Evolutionary conservation across 345 rosid genomes (phyloP).

Genomic region (Melastoma malabathricum): DNA sequence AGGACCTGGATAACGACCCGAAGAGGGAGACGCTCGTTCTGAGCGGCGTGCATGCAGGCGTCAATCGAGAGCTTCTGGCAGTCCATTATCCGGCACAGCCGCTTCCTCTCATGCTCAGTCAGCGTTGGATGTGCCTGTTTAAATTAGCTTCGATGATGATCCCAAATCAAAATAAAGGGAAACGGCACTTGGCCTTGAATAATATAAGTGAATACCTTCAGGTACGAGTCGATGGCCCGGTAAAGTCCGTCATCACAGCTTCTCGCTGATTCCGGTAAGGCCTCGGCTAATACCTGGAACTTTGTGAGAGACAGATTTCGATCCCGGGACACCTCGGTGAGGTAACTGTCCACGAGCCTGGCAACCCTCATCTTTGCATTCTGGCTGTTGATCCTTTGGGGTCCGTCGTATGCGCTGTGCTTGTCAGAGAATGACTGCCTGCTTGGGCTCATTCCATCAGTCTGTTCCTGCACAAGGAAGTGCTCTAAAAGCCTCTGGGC

Average conservation of each 20-base stretch:
- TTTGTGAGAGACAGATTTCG: slow-evolving; percentile 73
- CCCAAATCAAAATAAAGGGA: too few species aligned
- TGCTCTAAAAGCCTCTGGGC: slow-evolving; percentile 88
- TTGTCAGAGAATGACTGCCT: slow-evolving; percentile 43
- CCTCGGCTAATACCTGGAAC: slow-evolving; percentile 92
- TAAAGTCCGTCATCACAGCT: slow-evolving; percentile 97
- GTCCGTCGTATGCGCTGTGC: slow-evolving; percentile 33
- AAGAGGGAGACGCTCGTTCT: slow-evolving; percentile 81
- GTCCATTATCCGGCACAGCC: slow-evolving; percentile 89
- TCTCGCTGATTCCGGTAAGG: slow-evolving; percentile 89
- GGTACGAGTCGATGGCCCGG: slow-evolving; percentile 86
- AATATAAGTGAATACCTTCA: slow-evolving; percentile 46
- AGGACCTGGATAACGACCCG: slow-evolving; percentile 91
- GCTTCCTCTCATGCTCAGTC: slow-evolving; percentile 91
- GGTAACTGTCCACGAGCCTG: slow-evolving; percentile 94
- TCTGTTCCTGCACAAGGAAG: slow-evolving; percentile 87
- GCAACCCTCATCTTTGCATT: slow-evolving; percentile 92
- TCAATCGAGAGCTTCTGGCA: slow-evolving; percentile 95
- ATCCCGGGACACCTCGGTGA: slow-evolving; percentile 93
- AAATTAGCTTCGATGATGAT: too few species aligned
- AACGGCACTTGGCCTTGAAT: too few species aligned
- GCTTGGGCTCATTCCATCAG: slow-evolving; percentile 68
- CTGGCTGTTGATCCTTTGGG: slow-evolving; percentile 27
- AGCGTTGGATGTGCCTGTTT: slow-evolving; percentile 94
- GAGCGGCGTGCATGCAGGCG: slow-evolving; percentile 97